A percentile compares a stretch with the other conserved stretches of the same genome.
Evolutionary conservation across 345 rosid genomes (phyloP).

Genomic region (Salix caprea): DNA sequence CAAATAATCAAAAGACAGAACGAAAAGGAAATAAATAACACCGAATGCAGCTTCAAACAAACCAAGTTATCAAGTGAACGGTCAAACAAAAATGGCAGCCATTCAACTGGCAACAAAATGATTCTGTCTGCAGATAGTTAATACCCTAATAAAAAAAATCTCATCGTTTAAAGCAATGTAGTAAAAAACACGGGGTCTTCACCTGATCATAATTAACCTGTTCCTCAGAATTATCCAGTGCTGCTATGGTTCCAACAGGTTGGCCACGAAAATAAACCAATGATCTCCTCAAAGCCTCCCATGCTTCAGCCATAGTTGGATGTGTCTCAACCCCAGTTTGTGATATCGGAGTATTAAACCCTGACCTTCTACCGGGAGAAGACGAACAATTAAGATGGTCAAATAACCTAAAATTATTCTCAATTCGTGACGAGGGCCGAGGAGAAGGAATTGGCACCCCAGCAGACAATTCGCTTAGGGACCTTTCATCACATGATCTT

Average conservation of each 20-base stretch:
- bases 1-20: not conserved
- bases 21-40: not conserved
- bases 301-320: constrained; percentile 73
- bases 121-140: not conserved
- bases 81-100: not conserved
- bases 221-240: constrained; percentile 71
- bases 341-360: constrained; percentile 56
- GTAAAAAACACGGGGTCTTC: not conserved
- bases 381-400: constrained; percentile 37
- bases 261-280: constrained; percentile 78
- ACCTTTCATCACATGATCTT: constrained; percentile 65
- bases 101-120: not conserved
- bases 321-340: constrained; percentile 47
- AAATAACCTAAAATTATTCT: constrained; percentile 20
- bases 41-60: not conserved
- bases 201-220: constrained; percentile 96
- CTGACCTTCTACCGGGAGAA: constrained; percentile 67
- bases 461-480: constrained; percentile 42
- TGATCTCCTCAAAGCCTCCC: constrained; percentile 72
- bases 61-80: not conserved
- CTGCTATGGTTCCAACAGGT: constrained; percentile 93
- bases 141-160: not conserved
- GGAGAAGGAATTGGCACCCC: constrained; percentile 49
- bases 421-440: constrained; percentile 12
- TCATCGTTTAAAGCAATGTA: not conserved